Evolutionary conservation across 495 filamentous ascomycete species (phyloP), one percentile per base, ranked within the genome.

Genomic region (Pyrenula massariospora): DNA sequence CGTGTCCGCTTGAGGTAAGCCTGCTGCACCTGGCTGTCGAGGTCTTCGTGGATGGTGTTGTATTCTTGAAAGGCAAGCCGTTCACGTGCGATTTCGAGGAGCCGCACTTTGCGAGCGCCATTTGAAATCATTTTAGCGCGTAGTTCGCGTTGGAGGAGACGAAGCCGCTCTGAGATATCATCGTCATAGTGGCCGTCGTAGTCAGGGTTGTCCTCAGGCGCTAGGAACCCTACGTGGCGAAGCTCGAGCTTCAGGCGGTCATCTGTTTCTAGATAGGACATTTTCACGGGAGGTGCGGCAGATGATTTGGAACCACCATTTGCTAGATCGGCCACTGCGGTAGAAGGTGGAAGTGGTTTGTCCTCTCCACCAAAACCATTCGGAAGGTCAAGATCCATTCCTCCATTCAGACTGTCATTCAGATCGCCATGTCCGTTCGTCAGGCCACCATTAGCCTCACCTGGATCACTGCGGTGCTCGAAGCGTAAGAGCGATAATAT

Each of bases 1-100:
- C 93, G 85, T n/a, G 89, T 95, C 48, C 93, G 87, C 75, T 97
- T 97, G 42, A 94, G 83, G 63, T 96, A 99, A 23, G 91, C 91
- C 63, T 89, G 84, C 65, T 96, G 88, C 53, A 99, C 92, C 69
- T 99, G 93, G 54, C 83, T 81, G 70, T 99, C 93, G 22, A 99
- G 84, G 67, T 97, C 93, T 63, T 99, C 93, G 57, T 92, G 84
- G 64, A 99, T 99, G 60, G 91, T 96, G 62, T 82, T 84, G 71
- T 94, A 99, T 66, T 99, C 93, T 61, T 97, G 93, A 66, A 88
- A 80, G 1, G 93, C 94, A 83, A 97, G 89, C 59, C 88, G 82
- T 66, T 94, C 92, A 60, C 89, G 85, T 1, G 91, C 85, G 20
- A 95, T 77, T 19, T 95, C 89, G 1, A 87, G 80, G 10, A 99